These are phyloP conservation scores for Neofusicoccum cordaticola DNA, from an alignment of 2,329 filamentous ascomycete genomes.

Conservation along the genomic window DNA sequence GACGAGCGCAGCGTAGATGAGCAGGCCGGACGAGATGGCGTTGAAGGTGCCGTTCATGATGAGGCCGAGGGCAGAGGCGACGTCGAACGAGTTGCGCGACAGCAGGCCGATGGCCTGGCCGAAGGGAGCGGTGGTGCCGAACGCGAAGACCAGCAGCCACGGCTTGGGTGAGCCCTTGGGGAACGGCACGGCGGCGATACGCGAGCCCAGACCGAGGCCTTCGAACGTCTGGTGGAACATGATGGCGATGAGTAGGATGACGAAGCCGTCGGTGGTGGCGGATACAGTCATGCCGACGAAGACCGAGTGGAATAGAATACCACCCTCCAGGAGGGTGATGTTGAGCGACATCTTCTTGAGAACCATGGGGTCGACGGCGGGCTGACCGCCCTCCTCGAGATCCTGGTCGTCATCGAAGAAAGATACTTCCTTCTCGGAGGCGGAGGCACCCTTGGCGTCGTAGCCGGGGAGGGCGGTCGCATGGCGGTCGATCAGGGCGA, in stretches of 20 bases:
- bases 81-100: slow-evolving; percentile 77
- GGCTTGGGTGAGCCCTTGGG: slow-evolving; percentile 33
- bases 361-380: slow-evolving; percentile 36
- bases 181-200: slow-evolving; percentile 73
- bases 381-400: slow-evolving; percentile 18
- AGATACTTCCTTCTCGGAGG: slow-evolving; percentile 28
- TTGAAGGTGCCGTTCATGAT: slow-evolving; percentile 87
- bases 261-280: slow-evolving; percentile 63
- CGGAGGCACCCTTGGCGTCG: slow-evolving; percentile 26
- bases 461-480: slow-evolving; percentile 33
- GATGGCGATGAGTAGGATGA: slow-evolving; percentile 66
- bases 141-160: slow-evolving; percentile 75
- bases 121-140: slow-evolving; percentile 69
- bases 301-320: slow-evolving; percentile 75
- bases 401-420: slow-evolving; percentile 35
- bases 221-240: slow-evolving; percentile 80
- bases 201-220: slow-evolving; percentile 78
- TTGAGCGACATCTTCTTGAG: slow-evolving; percentile 36
- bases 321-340: slow-evolving; percentile 62
- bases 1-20: slow-evolving; percentile 79
- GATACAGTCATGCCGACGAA: slow-evolving; percentile 73
- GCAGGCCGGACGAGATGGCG: slow-evolving; percentile 73
- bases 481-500: slow-evolving; percentile 51
- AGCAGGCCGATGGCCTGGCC: slow-evolving; percentile 80
- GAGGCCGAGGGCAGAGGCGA: slow-evolving; percentile 70